Conservation (phyloP, 306 rosid genomes). For the Malus domestica region ASM211411v1 NC_041791.1:26965501-26966000, state of each 20-base stretch:
- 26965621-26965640: slow-evolving; percentile 16
- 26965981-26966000: not conserved
- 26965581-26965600: slow-evolving; percentile 27
- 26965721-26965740: not conserved
- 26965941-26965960: not conserved
- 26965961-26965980: not conserved
- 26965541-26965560: slow-evolving; percentile 13
- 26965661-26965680: slow-evolving; percentile 17
- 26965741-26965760: not conserved
- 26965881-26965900: slow-evolving; percentile 3
- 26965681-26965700: not conserved
- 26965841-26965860: not conserved
- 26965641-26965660: slow-evolving; percentile 20
- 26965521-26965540: slow-evolving; percentile 13
- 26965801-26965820: not conserved
- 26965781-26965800: not conserved
- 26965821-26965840: not conserved
- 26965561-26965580: slow-evolving; percentile 22
- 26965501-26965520: slow-evolving; percentile 2
- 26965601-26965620: slow-evolving; percentile 19
- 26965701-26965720: slow-evolving; percentile 6
- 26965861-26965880: not conserved
- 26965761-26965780: not conserved
- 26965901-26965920: not conserved
- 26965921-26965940: slow-evolving; percentile 1